These are phyloP conservation scores for Rhizophora apiculata DNA, from an alignment of 345 rosid genomes.

Conservation along the genomic window DNA sequence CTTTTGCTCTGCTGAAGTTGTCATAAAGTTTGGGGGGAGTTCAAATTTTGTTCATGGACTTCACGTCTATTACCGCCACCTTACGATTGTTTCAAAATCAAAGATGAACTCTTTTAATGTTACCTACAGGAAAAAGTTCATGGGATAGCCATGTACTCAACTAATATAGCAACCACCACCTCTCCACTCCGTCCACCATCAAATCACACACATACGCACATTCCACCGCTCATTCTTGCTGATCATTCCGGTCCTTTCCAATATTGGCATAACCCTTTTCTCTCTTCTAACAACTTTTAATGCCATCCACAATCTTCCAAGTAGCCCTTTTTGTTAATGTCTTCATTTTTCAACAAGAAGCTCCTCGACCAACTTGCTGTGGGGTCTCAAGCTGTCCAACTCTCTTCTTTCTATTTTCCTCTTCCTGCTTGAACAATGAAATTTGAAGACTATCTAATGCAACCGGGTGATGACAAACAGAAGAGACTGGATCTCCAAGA, in stretches of 20 bases:
- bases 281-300: conserved; percentile 33
- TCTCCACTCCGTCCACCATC: conserved; percentile 23
- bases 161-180: conserved; percentile 23
- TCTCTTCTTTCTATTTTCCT: neutral
- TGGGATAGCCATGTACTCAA: conserved; percentile 39
- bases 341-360: neutral
- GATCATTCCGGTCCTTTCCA: neutral
- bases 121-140: conserved; percentile 23
- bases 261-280: neutral
- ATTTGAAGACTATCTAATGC: conserved; percentile 75
- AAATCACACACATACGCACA: neutral
- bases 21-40: neutral
- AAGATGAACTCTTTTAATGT: neutral
- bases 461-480: conserved; percentile 37
- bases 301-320: conserved; percentile 46
- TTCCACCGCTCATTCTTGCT: conserved; percentile 24
- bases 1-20: no score
- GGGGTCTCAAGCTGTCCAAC: neutral
- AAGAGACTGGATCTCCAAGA: conserved; percentile 46
- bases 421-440: conserved; percentile 40
- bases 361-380: neutral
- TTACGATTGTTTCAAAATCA: conserved; percentile 12
- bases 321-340: neutral
- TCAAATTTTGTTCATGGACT: conserved; percentile 44
- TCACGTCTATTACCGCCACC: conserved; percentile 45